Conservation (phyloP, 352 stramenopile species). For the Peronospora destructor region DNA sequence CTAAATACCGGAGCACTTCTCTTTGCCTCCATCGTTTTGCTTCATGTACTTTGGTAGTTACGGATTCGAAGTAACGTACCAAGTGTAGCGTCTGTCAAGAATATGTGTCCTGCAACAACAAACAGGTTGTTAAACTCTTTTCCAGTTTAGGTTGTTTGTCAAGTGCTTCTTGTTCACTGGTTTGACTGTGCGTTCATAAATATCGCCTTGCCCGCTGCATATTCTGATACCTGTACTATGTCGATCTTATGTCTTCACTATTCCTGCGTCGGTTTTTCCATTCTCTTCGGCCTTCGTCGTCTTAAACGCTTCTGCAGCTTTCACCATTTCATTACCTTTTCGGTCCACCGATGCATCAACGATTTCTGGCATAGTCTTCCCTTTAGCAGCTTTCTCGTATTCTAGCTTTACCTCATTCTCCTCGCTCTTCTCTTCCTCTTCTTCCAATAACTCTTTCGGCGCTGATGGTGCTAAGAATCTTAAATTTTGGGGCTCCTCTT, state of each 20-base stretch:
- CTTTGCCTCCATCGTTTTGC: conserved; percentile 55
- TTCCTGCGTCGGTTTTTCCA: background rate
- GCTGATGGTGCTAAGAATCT: conserved; percentile 13
- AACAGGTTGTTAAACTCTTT: conserved; percentile 1
- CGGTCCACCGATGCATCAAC: background rate
- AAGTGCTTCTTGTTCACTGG: conserved; percentile 1
- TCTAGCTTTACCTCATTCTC: conserved; percentile 6
- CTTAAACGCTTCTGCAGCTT: background rate
- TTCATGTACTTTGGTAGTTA: conserved; percentile 1
- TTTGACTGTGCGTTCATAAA: conserved; percentile 24
- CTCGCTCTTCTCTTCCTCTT: conserved; percentile 33
- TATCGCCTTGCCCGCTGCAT: conserved; percentile 19
- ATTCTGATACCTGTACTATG: conserved; percentile 13
- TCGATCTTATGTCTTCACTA: conserved; percentile 13
- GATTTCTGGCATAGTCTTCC: background rate
- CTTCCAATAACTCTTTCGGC: conserved; percentile 12
- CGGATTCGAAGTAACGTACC: conserved; percentile 16
- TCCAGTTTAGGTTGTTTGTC: conserved; percentile 10
- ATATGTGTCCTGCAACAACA: background rate
- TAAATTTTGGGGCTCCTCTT: conserved; percentile 12
- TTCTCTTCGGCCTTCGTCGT: background rate
- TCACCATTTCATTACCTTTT: background rate
- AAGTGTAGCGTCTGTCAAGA: background rate
- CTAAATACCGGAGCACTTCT: conserved; percentile 33
- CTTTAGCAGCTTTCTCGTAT: background rate